phyloP scores from a whole-genome alignment of 169 alveolate species.

The Miamiensis avidus region DNA sequence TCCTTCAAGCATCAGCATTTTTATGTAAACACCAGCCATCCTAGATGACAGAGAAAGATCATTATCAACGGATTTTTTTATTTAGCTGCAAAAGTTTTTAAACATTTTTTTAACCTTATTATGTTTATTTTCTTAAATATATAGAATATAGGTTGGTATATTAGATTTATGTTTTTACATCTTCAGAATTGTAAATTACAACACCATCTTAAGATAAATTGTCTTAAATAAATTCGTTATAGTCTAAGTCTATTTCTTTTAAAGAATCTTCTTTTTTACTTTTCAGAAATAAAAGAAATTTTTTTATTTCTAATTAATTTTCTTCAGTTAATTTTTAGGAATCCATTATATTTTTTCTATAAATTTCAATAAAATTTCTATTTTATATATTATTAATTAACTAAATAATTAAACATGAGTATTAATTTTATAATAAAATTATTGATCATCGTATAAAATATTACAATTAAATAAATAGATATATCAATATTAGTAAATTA shows the following conservation, averaged over 20 bases:
- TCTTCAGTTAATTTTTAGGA: neutral
- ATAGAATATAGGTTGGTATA: neutral
- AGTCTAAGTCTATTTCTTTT: conserved; percentile 8
- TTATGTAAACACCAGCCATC: conserved; percentile 15
- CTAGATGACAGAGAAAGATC: conserved; percentile 4
- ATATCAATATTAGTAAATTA: neutral
- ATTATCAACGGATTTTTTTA: conserved; percentile 7
- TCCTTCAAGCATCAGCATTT: neutral
- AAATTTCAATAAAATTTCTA: too few species aligned
- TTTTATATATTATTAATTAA: too few species aligned
- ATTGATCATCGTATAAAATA: neutral
- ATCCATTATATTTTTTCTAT: neutral
- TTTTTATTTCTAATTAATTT: neutral
- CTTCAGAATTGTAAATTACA: conserved; percentile 12
- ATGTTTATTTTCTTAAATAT: neutral
- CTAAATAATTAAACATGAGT: too few species aligned
- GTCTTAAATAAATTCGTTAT: conserved; percentile 17
- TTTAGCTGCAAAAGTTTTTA: neutral
- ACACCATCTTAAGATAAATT: conserved; percentile 2
- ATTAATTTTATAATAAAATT: too few species aligned
- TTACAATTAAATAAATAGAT: too few species aligned
- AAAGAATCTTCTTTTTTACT: conserved; percentile 9
- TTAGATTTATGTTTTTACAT: conserved; percentile 1
- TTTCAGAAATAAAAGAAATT: conserved; percentile 7
- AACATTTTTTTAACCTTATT: neutral